These are phyloP conservation scores for Beta macrorhiza DNA, from an alignment of 179 eudicot genomes.

Conservation along the genomic window DNA sequence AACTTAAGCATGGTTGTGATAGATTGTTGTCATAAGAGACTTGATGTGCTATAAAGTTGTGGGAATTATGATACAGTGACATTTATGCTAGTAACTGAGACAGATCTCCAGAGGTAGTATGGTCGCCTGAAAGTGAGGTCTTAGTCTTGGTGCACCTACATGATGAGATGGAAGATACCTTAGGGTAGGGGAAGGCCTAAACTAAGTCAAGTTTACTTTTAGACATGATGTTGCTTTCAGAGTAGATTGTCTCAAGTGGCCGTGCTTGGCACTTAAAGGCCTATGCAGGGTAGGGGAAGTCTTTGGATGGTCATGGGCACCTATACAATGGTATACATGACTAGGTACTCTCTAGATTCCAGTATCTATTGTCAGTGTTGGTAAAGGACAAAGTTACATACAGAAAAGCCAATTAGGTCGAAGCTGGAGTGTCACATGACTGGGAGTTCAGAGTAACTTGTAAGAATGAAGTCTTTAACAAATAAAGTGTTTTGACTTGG, in stretches of 20 bases:
- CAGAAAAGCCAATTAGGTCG: background rate
- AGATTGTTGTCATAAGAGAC: no score
- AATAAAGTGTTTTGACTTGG: background rate
- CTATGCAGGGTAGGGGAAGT: background rate
- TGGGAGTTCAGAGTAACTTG: background rate
- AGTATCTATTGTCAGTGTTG: background rate
- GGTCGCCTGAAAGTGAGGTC: background rate
- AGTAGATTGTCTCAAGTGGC: background rate
- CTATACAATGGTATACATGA: background rate
- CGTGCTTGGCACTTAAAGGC: background rate
- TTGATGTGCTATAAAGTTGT: no score
- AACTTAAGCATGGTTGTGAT: no score
- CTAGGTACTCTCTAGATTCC: background rate
- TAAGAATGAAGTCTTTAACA: background rate
- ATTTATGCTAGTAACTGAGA: background rate
- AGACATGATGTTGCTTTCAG: background rate
- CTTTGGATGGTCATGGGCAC: background rate
- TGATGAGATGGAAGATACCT: background rate
- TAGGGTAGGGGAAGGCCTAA: background rate
- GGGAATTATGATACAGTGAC: background rate
- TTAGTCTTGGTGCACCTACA: background rate
- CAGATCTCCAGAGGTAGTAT: background rate
- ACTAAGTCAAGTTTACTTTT: background rate
- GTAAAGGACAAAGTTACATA: background rate
- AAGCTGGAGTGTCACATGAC: constrained; percentile 1